Evolutionary conservation across 768 basidiomycete genomes (phyloP), one percentile per base, ranked within the genome.

Genomic region (Boletus speciosus): DNA sequence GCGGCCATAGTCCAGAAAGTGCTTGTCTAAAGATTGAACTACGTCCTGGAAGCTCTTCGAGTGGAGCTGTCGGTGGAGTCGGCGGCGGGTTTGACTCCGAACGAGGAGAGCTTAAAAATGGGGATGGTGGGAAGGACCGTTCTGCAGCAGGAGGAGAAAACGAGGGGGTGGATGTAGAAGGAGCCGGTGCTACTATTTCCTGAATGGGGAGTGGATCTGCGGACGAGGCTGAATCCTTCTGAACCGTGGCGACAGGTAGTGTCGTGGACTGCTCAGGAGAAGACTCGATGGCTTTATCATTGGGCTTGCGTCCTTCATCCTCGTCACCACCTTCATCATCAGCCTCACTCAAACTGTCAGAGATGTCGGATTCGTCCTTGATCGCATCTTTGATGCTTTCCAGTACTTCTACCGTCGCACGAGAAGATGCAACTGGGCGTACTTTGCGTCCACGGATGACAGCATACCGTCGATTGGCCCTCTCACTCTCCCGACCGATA

Each of bases 301-400:
- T 57, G 44, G 62, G 50, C 46, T 68, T 70, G 42, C 70, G 69
- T 35, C 66, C 67, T 36, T 82, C 80, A 31, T 79, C 81, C 6
- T 82, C 78, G 40, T 81, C 82, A 11, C 82, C 84, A 31, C 85
- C 81, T 59, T 88, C 84, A 49, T 86, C 82, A 47, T 85, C 85
- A 9, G 84, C 85, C 57, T 85, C 82, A 52, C 79, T 68, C 61
- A 83, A 78, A 11, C 84, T 81, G 59, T 88, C 85, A 4, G 85
- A 85, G 54, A 77, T 78, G 47, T 90, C 88, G 21, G 86, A 86
- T 59, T 90, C 83, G 59, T 89, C 92, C 61, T 92, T 90, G 66
- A 97, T 90, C 2, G 90, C 95, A 63, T 97, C 94, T 66, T 89
- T 87, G 63, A 97, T 82, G 63, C 91, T 94, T 49, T 90, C 86